Base-by-base conservation (phyloP, 2,329 filamentous ascomycete species). In the Coniochaeta sp. region DNA sequence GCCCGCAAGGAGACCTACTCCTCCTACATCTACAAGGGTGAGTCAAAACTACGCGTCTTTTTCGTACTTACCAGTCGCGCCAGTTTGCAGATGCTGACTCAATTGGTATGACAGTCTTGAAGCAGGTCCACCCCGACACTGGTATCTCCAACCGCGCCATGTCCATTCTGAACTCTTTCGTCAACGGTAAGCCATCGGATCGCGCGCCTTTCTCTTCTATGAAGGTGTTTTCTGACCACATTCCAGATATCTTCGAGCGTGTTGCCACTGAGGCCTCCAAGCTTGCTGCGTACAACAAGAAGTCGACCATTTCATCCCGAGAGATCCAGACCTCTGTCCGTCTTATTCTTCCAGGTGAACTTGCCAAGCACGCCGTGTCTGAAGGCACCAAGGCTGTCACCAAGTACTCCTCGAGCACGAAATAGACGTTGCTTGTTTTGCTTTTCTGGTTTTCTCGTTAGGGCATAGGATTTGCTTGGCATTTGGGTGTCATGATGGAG, bases 91-190 rank as follows among this genome's bases (percentile, higher is more conserved):
- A 52, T 31, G 47, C 47, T 52, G 24, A 52, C 47, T 52, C 22
- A 33, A 17, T 28, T 52, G 12, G 14, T 31, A 52, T 8, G 71
- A 8, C 69, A 98, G 95, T 99, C 73, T 89, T 99, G 77, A 99
- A 99, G 89, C 95, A 99, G 87, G 95, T 99, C 70, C 95, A 99
- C 84, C 95, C 95, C 65, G 95, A 99, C 80, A 99, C 95, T 72
- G 95, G 95, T 91, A 99, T 99, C 80, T 98, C 95, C 78, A 98
- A 97, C 86, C 93, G 95, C 73, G 95, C 95, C 76, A 99, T 99
- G 95, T 97, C 93, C 60, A 99, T 99, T 76, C 82, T 99, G 73
- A 99, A 99, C 89, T 99, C 95, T 0, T 99, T 99, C 75, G 95
- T 99, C 84, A 99, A 98, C 77, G 92, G 90, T 93, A 84, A 76